These are phyloP conservation scores for Taphrina communis DNA, from an alignment of 1,139 yeast genomes.

Conservation along the genomic window DNA sequence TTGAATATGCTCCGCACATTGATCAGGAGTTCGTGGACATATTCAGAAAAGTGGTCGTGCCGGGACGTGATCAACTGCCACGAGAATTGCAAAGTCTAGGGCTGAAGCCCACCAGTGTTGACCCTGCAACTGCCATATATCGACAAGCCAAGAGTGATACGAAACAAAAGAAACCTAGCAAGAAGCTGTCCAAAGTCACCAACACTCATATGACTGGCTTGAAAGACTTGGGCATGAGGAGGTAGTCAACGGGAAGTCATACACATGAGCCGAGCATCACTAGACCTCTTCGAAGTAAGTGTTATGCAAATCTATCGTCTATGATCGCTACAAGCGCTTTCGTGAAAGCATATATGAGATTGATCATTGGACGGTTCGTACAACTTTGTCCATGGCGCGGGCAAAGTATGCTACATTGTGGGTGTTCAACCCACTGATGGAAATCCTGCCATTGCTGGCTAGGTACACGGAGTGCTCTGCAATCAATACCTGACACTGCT, in stretches of 20 bases:
- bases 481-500: conserved; percentile 73
- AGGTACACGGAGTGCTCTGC: conserved; percentile 79
- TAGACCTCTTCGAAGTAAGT: background rate
- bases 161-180: conserved; percentile 78
- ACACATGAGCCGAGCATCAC: background rate
- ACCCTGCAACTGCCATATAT: conserved; percentile 83
- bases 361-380: conserved; percentile 41
- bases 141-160: conserved; percentile 52
- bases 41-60: conserved; percentile 82
- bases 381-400: conserved; percentile 59
- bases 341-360: background rate
- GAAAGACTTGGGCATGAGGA: conserved; percentile 60
- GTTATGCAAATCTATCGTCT: conserved; percentile 7
- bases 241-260: background rate
- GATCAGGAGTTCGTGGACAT: conserved; percentile 60
- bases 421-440: conserved; percentile 86
- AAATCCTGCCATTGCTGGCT: conserved; percentile 87
- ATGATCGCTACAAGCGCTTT: background rate
- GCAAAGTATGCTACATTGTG: conserved; percentile 83
- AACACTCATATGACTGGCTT: conserved; percentile 96
- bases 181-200: conserved; percentile 89
- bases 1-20: conserved; percentile 73
- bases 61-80: conserved; percentile 80
- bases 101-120: conserved; percentile 93
- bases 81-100: conserved; percentile 79